Evolutionary conservation across 1,284 basidiomycete species (phyloP).

Genomic region (Pascua sp.): DNA sequence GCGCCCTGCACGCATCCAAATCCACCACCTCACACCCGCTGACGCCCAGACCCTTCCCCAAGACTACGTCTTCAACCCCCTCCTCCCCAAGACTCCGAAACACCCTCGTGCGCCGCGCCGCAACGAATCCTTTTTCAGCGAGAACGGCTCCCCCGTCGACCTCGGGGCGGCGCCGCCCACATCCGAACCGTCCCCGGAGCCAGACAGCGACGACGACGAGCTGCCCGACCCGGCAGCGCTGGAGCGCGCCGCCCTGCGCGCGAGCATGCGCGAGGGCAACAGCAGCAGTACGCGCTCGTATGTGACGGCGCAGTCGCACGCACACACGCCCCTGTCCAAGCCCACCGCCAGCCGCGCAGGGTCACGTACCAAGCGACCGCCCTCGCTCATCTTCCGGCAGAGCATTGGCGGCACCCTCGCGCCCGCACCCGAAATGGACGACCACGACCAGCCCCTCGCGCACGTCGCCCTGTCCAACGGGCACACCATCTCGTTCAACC

Average conservation of each 20-base stretch:
- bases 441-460: conserved; percentile 6
- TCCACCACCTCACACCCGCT: too few relatives aligned
- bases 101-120: conserved; percentile 28
- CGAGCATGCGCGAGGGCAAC: not conserved
- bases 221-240: conserved; percentile 43
- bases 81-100: conserved; percentile 38
- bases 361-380: conserved; percentile 23
- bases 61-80: conserved; percentile 42
- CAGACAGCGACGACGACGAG: conserved; percentile 24
- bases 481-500: conserved; percentile 35
- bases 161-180: not conserved
- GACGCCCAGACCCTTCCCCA: conserved; percentile 35
- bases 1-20: too few relatives aligned
- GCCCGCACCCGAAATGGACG: conserved; percentile 2
- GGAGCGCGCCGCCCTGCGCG: conserved; percentile 20
- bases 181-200: conserved; percentile 14
- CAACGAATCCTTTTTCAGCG: conserved; percentile 34
- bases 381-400: conserved; percentile 39
- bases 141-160: conserved; percentile 31
- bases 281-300: not conserved
- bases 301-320: too few relatives aligned
- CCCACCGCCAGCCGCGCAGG: not conserved
- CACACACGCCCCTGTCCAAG: not conserved
- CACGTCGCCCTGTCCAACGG: conserved; percentile 34
- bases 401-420: conserved; percentile 14